Base-by-base conservation (phyloP, 345 rosid species). In the Cardamine resedifolia region DNA sequence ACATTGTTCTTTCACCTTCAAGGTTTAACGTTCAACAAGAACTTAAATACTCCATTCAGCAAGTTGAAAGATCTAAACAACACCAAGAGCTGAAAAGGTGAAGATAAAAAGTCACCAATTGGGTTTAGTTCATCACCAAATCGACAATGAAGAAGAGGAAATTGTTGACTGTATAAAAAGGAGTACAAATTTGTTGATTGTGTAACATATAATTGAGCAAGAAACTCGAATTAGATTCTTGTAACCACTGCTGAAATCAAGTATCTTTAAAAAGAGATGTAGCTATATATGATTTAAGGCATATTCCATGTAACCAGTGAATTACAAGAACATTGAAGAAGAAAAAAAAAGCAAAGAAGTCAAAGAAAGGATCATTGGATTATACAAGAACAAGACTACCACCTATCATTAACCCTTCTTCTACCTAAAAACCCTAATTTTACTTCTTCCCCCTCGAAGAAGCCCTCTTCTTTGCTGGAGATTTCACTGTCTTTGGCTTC, bases 1-100 rank as follows among this genome's bases (percentile, higher is more conserved):
- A 94, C 83, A 91, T 94, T 56, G 96, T 94, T 48, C 68, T 89
- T 31, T 94, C 97, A 9, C 98, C 97, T 47, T 88, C 96, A 19
- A 86, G 96, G 81, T 64, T 88, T 64, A 89, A 81, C 83, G 83
- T 91, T 74, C 97, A 88, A 76, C 83, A 80, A 64, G 94, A 87
- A 64, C 85, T 90, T 38, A 88, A 86, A 83, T 78, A 83, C 73
- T 68, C 89, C 10, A 88, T 84, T 71, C 87, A 83, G 68, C 83
- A 83, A 74, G 85, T 88, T 21, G 89, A 88, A 78, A 75, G 85
- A 68, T 68, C 72, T 21, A 81, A 75, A 68, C 78, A 68, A 56
- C 64, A 66, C 18, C 51, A 58, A 33, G 47, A 53, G 48, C 64
- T 72, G 27, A 59, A 9, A 39, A 10, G 16, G 23, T 14, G 16